A percentile compares a stretch with the other conserved stretches of the same genome.
phyloP scores from a whole-genome alignment of 1,284 basidiomycete species.

The Xanthoconium separans region DNA sequence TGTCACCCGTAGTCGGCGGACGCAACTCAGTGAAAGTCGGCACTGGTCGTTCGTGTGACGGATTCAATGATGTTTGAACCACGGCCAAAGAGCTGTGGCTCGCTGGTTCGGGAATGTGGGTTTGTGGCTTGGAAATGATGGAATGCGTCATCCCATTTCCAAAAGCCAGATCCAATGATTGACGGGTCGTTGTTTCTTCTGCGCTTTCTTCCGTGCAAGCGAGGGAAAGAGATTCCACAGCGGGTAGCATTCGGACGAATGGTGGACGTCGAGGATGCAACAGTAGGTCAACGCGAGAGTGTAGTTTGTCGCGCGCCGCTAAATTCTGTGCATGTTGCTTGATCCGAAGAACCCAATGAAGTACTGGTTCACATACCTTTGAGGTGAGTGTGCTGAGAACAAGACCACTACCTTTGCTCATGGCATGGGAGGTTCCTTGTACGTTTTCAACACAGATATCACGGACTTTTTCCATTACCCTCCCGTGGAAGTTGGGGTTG shows the following conservation, averaged over 20 bases:
- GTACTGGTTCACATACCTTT: conserved; percentile 22
- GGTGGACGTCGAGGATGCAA: conserved; percentile 78
- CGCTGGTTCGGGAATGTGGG: not conserved
- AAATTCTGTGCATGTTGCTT: conserved; percentile 15
- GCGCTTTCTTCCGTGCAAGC: conserved; percentile 59
- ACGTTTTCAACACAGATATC: conserved; percentile 47
- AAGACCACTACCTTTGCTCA: conserved; percentile 60
- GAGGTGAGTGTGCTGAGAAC: conserved; percentile 41
- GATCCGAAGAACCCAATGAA: not conserved
- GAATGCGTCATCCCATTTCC: not conserved
- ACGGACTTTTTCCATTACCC: conserved; percentile 46
- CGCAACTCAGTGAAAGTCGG: not conserved
- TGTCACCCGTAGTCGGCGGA: conserved; percentile 1
- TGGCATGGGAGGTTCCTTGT: conserved; percentile 51
- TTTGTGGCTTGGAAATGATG: not conserved
- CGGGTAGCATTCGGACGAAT: conserved; percentile 65
- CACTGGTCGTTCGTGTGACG: not conserved
- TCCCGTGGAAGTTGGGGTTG: conserved; percentile 47
- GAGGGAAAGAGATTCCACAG: conserved; percentile 58
- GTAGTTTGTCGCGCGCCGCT: conserved; percentile 20
- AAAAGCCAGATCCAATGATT: conserved; percentile 38
- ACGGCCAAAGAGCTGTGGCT: conserved; percentile 1
- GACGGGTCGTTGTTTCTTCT: conserved; percentile 52
- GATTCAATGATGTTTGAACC: not conserved
- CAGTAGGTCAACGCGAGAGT: conserved; percentile 57